A percentile compares a stretch with the other conserved stretches of the same genome.
phyloP scores from a whole-genome alignment of 495 filamentous ascomycete genomes.

The Daldinia caldariorum region DNA sequence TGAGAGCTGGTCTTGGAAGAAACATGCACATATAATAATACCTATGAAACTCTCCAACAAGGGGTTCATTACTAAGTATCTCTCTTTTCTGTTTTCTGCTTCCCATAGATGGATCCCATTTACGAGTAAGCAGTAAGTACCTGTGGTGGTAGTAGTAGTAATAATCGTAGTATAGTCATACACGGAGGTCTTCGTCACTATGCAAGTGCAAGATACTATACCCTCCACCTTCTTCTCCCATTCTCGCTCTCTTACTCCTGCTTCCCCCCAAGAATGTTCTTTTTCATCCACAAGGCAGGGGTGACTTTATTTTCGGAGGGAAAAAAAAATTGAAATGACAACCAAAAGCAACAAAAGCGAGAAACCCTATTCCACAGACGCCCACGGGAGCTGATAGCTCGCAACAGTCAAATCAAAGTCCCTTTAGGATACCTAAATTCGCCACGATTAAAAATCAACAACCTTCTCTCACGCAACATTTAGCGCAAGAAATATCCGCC shows the following conservation, averaged over 20 bases:
- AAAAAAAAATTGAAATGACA: slow-evolving; percentile 4
- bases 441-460: slow-evolving; percentile 22
- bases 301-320: background rate
- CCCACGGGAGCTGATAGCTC: slow-evolving; percentile 12
- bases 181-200: slow-evolving; percentile 15
- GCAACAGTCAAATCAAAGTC: slow-evolving; percentile 19
- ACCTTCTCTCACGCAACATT: slow-evolving; percentile 1
- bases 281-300: background rate
- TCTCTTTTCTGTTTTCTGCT: slow-evolving; percentile 24
- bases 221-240: background rate
- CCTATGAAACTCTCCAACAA: background rate
- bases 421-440: slow-evolving; percentile 31
- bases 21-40: slow-evolving; percentile 7
- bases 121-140: slow-evolving; percentile 16
- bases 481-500: background rate
- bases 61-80: slow-evolving; percentile 3
- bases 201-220: slow-evolving; percentile 14
- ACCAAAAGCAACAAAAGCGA: slow-evolving; percentile 10
- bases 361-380: slow-evolving; percentile 25
- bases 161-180: slow-evolving; percentile 23
- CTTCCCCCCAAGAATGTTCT: background rate
- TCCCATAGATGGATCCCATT: slow-evolving; percentile 34
- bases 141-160: slow-evolving; percentile 7
- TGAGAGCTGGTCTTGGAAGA: background rate
- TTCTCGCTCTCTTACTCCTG: background rate